Base-by-base conservation (phyloP, 2,329 filamentous ascomycete genomes). In the Blumeria hordei region DNA sequence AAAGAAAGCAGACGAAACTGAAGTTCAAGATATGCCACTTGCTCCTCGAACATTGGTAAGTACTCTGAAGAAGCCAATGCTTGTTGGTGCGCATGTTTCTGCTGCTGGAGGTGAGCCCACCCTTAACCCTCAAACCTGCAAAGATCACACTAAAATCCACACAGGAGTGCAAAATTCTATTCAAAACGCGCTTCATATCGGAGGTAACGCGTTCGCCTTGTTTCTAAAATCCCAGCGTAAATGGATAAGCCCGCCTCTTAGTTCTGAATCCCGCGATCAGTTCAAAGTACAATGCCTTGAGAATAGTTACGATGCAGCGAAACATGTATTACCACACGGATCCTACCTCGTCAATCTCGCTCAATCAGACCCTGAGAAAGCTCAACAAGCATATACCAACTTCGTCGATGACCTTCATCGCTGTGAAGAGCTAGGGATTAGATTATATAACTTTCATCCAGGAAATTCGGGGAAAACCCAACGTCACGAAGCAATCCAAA, bases 211-310 rank as follows among this genome's bases (percentile, higher is more conserved):
- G 9, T 94, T 96, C 62, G 92, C 92, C 3, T 73, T 96, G 18
- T 98, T 98, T 70, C 75, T 98, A 61, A 96, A 96, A 67, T 94
- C 86, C 0, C 92, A 98, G 67, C 81, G 88, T 55, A 96, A 94
- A 71, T 98, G 92, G 92, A 74, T 77, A 33, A 93, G 83, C 63
- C 86, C 88, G 8, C 77, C 85, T 0, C 73, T 98, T 4, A 74
- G 82, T 32, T 68, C 78, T 41, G 79, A 83, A 32, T 77, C 82
- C 54, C 74, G 76, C 53, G 73, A 78, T 44, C 74, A 78, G 41
- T 98, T 96, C 69, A 76, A 76, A 55, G 72, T 74, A 45, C 70
- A 78, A 35, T 85, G 86, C 64, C 72, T 76, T 53, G 70, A 80
- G 53, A 79, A 90, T 65, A 70, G 71, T 53, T 94, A 90, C 67